A percentile compares a stretch with the other conserved stretches of the same genome.
Conservation (phyloP, 495 filamentous ascomycete species). For the Daldinia concentrica region DNA sequence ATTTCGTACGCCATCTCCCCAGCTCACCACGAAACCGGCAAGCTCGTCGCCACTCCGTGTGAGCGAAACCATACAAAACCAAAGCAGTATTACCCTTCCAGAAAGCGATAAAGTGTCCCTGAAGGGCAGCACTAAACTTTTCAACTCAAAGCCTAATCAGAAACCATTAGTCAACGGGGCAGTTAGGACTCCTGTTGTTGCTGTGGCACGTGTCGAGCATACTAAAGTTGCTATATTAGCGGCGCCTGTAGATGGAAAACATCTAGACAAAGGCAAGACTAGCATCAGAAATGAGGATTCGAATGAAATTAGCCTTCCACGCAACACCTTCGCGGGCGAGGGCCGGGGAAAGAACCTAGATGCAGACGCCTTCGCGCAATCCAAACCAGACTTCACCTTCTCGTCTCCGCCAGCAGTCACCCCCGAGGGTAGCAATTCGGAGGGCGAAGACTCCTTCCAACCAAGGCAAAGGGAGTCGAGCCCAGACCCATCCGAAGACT, state of each 20-base stretch:
- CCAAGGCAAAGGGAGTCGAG: neutral
- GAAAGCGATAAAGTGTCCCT: neutral
- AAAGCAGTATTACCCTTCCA: neutral
- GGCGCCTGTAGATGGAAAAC: neutral
- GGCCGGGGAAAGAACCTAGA: too few relatives aligned
- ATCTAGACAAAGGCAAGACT: neutral
- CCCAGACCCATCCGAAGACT: slow-evolving; percentile 34
- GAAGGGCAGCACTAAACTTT: neutral
- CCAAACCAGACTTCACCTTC: slow-evolving; percentile 43
- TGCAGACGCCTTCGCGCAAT: slow-evolving; percentile 39
- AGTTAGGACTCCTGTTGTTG: neutral
- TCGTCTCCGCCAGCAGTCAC: slow-evolving; percentile 34
- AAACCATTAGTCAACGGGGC: neutral
- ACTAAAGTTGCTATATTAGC: neutral
- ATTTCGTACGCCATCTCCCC: slow-evolving; percentile 17
- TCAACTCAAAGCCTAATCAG: neutral
- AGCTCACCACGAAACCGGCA: slow-evolving; percentile 16
- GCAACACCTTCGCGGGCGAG: too few relatives aligned
- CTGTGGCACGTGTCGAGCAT: too few relatives aligned
- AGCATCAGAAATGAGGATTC: neutral
- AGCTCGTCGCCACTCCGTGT: slow-evolving; percentile 32
- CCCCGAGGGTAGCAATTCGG: slow-evolving; percentile 6
- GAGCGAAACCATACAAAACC: slow-evolving; percentile 20
- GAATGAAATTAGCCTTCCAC: too few relatives aligned
- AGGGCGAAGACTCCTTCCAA: slow-evolving; percentile 8